These are phyloP conservation scores for Spizellomyces punctatus DNA, from an alignment of 192 early-diverging fungal genomes.

Conservation along the genomic window DNA sequence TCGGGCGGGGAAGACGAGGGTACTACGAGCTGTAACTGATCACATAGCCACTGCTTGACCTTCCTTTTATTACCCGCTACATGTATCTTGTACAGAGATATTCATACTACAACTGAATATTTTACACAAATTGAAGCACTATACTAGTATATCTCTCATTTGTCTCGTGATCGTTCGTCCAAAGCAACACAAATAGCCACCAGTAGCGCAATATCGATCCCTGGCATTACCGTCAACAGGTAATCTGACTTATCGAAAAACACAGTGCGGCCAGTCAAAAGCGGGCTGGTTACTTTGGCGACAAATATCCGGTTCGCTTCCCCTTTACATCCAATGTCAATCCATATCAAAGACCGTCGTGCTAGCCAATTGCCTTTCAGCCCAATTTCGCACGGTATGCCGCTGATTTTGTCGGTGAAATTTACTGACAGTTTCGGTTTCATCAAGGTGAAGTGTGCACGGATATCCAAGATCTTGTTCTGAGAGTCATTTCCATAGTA, in stretches of 20 bases:
- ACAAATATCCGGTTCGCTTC: constrained; percentile 6
- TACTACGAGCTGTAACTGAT: too few species aligned
- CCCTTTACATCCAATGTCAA: constrained; percentile 14
- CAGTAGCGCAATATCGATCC: constrained; percentile 6
- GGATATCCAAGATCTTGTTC: constrained; percentile 10
- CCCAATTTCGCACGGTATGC: background rate
- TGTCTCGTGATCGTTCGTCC: constrained; percentile 12
- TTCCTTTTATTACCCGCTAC: too few species aligned
- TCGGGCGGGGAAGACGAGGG: too few species aligned
- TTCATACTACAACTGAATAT: too few species aligned
- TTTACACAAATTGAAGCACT: too few species aligned
- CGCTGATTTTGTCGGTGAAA: background rate
- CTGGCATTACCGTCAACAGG: background rate
- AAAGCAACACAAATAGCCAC: constrained; percentile 12
- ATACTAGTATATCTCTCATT: background rate
- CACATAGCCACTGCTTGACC: too few species aligned
- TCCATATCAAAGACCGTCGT: constrained; percentile 2
- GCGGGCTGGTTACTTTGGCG: background rate
- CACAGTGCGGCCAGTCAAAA: constrained; percentile 2
- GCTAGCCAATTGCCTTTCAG: constrained; percentile 26
- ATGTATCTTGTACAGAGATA: too few species aligned
- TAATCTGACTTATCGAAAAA: constrained; percentile 4
- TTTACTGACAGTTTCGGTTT: background rate
- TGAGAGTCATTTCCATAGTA: constrained; percentile 5
- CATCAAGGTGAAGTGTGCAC: background rate